Evolutionary conservation across 2,329 filamentous ascomycete species (phyloP).

Genomic region (Colletotrichum shisoi): DNA sequence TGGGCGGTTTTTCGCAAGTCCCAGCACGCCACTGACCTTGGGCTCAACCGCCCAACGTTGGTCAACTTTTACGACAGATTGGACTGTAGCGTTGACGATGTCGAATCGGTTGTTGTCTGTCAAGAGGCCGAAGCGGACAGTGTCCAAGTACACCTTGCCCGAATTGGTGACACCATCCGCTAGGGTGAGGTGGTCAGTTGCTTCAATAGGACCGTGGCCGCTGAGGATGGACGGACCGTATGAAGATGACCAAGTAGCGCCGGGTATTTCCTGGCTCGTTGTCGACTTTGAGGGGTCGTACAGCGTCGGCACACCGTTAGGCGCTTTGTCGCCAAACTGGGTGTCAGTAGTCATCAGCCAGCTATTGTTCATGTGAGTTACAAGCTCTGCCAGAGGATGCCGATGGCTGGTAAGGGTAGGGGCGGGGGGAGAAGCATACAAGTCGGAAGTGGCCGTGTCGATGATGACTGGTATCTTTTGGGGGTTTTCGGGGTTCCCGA

Average conservation of each 20-base stretch:
- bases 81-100: conserved; percentile 57
- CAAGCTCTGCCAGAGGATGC: background rate
- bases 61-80: conserved; percentile 58
- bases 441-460: conserved; percentile 30
- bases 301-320: conserved; percentile 54
- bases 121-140: conserved; percentile 53
- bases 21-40: conserved; percentile 60
- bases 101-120: conserved; percentile 45
- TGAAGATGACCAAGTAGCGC: conserved; percentile 58
- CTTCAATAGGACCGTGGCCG: background rate
- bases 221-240: conserved; percentile 56
- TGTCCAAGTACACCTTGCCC: conserved; percentile 62
- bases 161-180: conserved; percentile 56
- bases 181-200: conserved; percentile 38
- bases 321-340: conserved; percentile 32
- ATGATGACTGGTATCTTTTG: conserved; percentile 34
- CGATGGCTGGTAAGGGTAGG: background rate
- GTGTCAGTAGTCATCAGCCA: conserved; percentile 47
- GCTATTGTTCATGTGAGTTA: conserved; percentile 15
- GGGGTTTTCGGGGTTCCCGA: conserved; percentile 15
- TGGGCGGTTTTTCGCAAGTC: conserved; percentile 58
- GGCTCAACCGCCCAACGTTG: conserved; percentile 53
- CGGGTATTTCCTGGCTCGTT: conserved; percentile 53
- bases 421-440: conserved; percentile 5
- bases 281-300: conserved; percentile 58